phyloP scores from a whole-genome alignment of 164 flowering plant species.

The Hamamelis virginiana region DNA sequence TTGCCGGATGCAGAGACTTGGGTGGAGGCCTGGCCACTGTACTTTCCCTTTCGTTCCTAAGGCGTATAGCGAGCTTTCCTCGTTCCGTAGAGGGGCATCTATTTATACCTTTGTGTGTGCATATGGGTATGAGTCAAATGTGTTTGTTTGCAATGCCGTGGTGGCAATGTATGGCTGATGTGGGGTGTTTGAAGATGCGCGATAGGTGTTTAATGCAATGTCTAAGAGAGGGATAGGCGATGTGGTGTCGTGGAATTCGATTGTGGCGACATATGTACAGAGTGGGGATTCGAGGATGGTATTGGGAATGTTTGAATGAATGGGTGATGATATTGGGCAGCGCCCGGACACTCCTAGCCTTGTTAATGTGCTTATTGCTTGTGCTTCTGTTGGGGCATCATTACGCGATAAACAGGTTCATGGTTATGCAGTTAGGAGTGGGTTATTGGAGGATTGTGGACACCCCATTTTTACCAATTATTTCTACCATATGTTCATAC shows the following conservation, averaged over 20 bases:
- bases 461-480: no score
- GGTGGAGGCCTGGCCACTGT: slow-evolving; percentile 40
- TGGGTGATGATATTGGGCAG: slow-evolving; percentile 14
- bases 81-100: slow-evolving; percentile 30
- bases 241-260: slow-evolving; percentile 68
- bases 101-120: slow-evolving; percentile 36
- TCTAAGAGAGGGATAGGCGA: slow-evolving; percentile 43
- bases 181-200: slow-evolving; percentile 38
- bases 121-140: slow-evolving; percentile 52
- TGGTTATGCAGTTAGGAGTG: slow-evolving; percentile 41
- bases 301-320: slow-evolving; percentile 37
- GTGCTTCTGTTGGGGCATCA: slow-evolving; percentile 30
- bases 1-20: slow-evolving; percentile 31
- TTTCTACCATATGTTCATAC: no score
- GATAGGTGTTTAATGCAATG: slow-evolving; percentile 54
- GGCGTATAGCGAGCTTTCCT: slow-evolving; percentile 42
- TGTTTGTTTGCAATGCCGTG: slow-evolving; percentile 59
- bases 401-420: slow-evolving; percentile 46
- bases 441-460: slow-evolving; percentile 38
- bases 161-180: slow-evolving; percentile 66
- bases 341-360: slow-evolving; percentile 55
- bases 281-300: slow-evolving; percentile 32
- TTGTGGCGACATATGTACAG: slow-evolving; percentile 48
- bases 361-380: slow-evolving; percentile 62
- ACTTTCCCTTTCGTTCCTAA: slow-evolving; percentile 58